A percentile compares a stretch with the other conserved stretches of the same genome.
Evolutionary conservation across 2,329 filamentous ascomycete genomes (phyloP).

Genomic region (Xylaria polymorpha): DNA sequence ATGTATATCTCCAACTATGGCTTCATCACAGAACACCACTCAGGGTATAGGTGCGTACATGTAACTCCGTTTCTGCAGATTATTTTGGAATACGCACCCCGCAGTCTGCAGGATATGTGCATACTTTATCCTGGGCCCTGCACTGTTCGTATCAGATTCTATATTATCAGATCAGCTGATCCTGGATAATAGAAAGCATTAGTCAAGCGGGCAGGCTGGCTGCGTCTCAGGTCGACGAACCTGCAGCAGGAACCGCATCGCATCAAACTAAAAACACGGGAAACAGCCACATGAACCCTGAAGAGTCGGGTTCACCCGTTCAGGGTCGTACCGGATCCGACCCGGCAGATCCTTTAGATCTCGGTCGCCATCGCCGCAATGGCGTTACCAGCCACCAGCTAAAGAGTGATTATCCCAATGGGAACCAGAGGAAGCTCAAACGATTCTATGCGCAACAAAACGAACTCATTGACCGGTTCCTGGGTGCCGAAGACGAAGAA

Average conservation of each 20-base stretch:
- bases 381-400: constrained; percentile 59
- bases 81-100: constrained; percentile 24
- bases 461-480: constrained; percentile 63
- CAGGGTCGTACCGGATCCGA: constrained; percentile 14
- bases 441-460: constrained; percentile 62
- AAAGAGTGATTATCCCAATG: constrained; percentile 60
- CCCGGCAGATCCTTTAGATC: constrained; percentile 53
- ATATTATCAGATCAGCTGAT: constrained; percentile 26
- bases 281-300: constrained; percentile 12
- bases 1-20: constrained; percentile 18
- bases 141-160: constrained; percentile 26
- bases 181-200: constrained; percentile 15
- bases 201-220: constrained; percentile 14
- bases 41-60: constrained; percentile 21
- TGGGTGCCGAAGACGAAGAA: constrained; percentile 67
- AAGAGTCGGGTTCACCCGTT: constrained; percentile 16
- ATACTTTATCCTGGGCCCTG: constrained; percentile 21
- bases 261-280: constrained; percentile 13
- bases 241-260: constrained; percentile 17
- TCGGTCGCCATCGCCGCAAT: constrained; percentile 55
- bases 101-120: constrained; percentile 20
- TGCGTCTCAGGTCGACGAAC: constrained; percentile 14
- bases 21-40: constrained; percentile 13
- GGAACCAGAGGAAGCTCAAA: constrained; percentile 57
- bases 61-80: constrained; percentile 13